Evolutionary conservation across 768 basidiomycete genomes (phyloP).

Genomic region (Pholiota molesta): DNA sequence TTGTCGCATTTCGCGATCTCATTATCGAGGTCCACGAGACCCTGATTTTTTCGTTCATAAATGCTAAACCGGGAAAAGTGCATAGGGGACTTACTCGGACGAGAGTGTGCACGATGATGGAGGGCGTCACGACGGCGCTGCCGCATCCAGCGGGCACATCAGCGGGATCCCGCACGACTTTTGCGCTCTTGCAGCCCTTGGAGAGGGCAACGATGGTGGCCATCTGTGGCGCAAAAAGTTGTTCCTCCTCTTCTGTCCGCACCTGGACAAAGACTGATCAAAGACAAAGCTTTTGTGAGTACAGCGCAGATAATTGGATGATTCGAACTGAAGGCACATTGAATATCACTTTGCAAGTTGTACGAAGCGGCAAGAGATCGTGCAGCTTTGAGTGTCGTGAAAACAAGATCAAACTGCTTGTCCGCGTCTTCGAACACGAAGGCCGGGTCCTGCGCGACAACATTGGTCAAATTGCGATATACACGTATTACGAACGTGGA

Average conservation of each 20-base stretch:
- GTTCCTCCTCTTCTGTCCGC: conserved; percentile 61
- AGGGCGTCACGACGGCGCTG: conserved; percentile 74
- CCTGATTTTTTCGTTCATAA: conserved; percentile 45
- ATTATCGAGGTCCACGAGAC: conserved; percentile 84
- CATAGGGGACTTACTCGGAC: conserved; percentile 63
- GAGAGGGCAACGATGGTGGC: conserved; percentile 79
- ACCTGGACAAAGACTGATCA: conserved; percentile 75
- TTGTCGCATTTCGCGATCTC: conserved; percentile 92
- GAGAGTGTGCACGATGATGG: conserved; percentile 78
- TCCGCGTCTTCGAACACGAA: conserved; percentile 76
- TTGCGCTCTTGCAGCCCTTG: conserved; percentile 83
- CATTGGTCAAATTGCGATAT: background rate
- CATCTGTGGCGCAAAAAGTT: conserved; percentile 71
- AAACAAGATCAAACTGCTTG: conserved; percentile 84
- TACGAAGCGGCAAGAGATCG: conserved; percentile 90
- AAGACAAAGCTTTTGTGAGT: conserved; percentile 6
- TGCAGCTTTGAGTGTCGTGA: conserved; percentile 74
- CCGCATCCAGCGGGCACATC: conserved; percentile 92
- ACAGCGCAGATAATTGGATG: background rate
- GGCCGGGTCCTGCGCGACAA: conserved; percentile 48
- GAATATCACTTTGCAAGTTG: conserved; percentile 83
- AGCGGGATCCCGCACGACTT: conserved; percentile 60
- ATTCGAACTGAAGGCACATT: conserved; percentile 46
- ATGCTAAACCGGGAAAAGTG: background rate
- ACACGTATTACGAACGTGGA: background rate